A percentile compares a stretch with the other conserved stretches of the same genome.
Evolutionary conservation across 164 flowering plant species (phyloP).

Genomic region (Tinospora cordifolia): DNA sequence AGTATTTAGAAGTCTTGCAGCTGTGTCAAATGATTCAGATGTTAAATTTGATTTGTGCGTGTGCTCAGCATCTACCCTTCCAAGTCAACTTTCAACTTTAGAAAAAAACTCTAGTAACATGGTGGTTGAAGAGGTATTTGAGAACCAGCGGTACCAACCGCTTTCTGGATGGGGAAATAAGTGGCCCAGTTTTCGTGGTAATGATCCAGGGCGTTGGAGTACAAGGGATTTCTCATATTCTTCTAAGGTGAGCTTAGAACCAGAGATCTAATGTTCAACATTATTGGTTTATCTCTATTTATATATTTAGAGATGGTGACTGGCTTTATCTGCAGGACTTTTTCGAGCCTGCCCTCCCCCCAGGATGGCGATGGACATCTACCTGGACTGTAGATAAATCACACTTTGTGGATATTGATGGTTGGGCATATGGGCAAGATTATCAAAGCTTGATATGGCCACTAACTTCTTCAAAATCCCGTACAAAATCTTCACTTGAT

Average conservation of each 20-base stretch:
- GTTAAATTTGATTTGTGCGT: conserved; percentile 52
- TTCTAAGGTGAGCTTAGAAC: too few relatives aligned
- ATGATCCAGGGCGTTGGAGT: conserved; percentile 53
- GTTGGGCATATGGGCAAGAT: conserved; percentile 76
- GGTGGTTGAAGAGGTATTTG: conserved; percentile 57
- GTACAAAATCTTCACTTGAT: conserved; percentile 43
- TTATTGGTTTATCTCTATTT: too few relatives aligned
- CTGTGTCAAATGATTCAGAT: conserved; percentile 75
- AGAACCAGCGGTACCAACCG: conserved; percentile 62
- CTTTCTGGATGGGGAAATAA: conserved; percentile 57
- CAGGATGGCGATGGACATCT: conserved; percentile 71
- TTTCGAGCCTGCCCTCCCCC: too few relatives aligned
- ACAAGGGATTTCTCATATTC: too few relatives aligned
- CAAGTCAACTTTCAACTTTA: conserved; percentile 15
- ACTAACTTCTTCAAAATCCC: conserved; percentile 40
- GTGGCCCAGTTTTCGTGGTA: conserved; percentile 35
- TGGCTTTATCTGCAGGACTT: too few relatives aligned
- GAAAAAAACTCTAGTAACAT: conserved; percentile 18
- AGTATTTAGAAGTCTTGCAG: conserved; percentile 68
- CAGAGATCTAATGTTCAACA: too few relatives aligned
- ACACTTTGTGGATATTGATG: conserved; percentile 55
- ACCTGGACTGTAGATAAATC: conserved; percentile 60
- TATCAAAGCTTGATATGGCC: conserved; percentile 63
- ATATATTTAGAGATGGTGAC: too few relatives aligned
- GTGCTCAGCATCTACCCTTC: conserved; percentile 33